Evolutionary conservation across 1,139 yeast genomes (phyloP).

Genomic region (Lodderomyces theae): DNA sequence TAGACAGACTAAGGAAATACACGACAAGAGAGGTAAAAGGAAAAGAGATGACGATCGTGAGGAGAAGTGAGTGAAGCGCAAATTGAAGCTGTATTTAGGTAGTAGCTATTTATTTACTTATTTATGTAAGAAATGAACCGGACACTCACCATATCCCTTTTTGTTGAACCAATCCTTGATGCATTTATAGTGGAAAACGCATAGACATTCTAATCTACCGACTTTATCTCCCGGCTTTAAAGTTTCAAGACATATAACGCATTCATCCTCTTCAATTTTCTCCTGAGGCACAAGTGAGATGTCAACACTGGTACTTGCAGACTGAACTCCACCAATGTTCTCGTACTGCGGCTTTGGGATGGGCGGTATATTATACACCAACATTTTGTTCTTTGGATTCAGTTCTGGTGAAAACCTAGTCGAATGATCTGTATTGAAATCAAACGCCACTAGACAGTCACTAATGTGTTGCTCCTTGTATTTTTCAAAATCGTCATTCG

Average conservation of each 20-base stretch:
- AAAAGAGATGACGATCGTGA: constrained; percentile 49
- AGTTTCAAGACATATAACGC: constrained; percentile 92
- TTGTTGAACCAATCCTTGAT: constrained; percentile 87
- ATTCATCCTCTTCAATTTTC: constrained; percentile 49
- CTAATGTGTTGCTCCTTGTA: constrained; percentile 68
- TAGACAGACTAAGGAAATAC: constrained; percentile 74
- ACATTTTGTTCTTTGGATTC: constrained; percentile 69
- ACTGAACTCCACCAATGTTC: constrained; percentile 27
- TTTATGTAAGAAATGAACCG: constrained; percentile 60
- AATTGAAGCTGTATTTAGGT: neutral
- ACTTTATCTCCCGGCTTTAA: constrained; percentile 82
- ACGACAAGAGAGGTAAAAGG: constrained; percentile 40
- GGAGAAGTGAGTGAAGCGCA: constrained; percentile 28
- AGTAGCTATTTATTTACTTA: no score
- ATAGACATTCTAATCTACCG: constrained; percentile 88
- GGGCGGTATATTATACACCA: constrained; percentile 72
- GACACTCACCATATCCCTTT: constrained; percentile 84
- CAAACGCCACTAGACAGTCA: constrained; percentile 63
- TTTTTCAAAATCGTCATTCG: constrained; percentile 37
- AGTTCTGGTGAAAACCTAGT: constrained; percentile 33
- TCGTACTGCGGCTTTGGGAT: constrained; percentile 45
- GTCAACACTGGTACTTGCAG: neutral
- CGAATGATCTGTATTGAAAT: constrained; percentile 62
- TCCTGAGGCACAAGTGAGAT: neutral
- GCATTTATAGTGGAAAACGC: constrained; percentile 89